Base-by-base conservation (phyloP, 805 yeast genomes). In the Trichomonascus vanleenenianus region DNA sequence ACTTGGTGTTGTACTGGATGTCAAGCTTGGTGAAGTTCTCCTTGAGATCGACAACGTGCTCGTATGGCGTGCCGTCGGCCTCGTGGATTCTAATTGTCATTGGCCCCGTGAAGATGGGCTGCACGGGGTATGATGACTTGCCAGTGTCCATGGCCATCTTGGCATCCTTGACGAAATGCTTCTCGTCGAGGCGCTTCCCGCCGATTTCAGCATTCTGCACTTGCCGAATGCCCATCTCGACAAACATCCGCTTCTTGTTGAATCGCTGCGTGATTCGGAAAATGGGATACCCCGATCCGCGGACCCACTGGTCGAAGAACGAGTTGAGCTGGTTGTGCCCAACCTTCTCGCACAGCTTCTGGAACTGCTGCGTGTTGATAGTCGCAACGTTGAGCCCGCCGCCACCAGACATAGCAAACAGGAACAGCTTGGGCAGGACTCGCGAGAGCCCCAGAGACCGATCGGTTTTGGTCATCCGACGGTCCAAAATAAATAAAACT, bases 61-160 rank as follows among this genome's bases (percentile, higher is more conserved):
- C 99, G 59, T 93, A 93, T 0, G 99, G 98, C 0, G 97, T 87
- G 7, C 98, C 98, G 63, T 93, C 97, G 0, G 96, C 94, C 59
- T 93, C 99, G 60, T 93, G 98, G 32, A 93, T 89, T 57, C 98
- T 72, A 32, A 93, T 85, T 0, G 99, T 93, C 85, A 93, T 86
- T 0, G 97, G 96, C 0, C 99, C 99, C 10, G 59, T 56, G 58
- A 89, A 86, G 2, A 81, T 74, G 0, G 67, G 62, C 40, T 58
- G 61, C 7, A 57, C 57, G 11, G 48, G 43, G 2, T 35, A 44
- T 3, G 30, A 18, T 12, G 34, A 18, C n/a, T 34, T 42, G 12
- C 34, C 50, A 3, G 47, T 51, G 10, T 43, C 49, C 10, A 60
- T 39, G 19, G 59, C 59, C 10, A 54, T 44, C 14, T 56, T 54